Evolutionary conservation across 1,139 yeast species (phyloP).

Genomic region (Geotrichum klebahnii): DNA sequence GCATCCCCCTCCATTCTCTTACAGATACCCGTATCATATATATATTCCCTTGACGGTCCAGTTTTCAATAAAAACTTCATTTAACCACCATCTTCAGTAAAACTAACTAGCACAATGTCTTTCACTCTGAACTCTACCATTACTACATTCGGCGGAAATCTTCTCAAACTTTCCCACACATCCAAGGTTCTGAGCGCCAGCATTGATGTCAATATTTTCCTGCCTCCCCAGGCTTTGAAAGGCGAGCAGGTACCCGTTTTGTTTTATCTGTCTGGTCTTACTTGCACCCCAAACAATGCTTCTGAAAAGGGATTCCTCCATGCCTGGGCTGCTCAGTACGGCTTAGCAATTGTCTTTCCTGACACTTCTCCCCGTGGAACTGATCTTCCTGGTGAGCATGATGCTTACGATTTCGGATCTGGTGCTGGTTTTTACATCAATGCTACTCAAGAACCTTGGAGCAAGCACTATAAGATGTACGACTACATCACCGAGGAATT

Average conservation of each 20-base stretch:
- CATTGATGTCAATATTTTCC: constrained; percentile 79
- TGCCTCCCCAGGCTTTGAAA: constrained; percentile 56
- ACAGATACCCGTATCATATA: neutral
- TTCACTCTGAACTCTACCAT: constrained; percentile 57
- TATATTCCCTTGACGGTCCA: no score
- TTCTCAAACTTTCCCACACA: constrained; percentile 69
- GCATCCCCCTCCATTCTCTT: neutral
- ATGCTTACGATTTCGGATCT: constrained; percentile 82
- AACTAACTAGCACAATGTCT: constrained; percentile 1
- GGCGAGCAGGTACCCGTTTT: constrained; percentile 58
- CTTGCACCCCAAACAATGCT: constrained; percentile 92
- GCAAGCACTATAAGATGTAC: constrained; percentile 75
- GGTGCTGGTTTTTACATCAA: constrained; percentile 95
- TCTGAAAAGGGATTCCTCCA: constrained; percentile 92
- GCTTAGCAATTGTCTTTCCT: constrained; percentile 86
- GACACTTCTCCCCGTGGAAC: constrained; percentile 98
- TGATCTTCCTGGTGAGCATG: constrained; percentile 75
- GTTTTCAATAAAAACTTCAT: neutral
- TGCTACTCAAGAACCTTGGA: constrained; percentile 72
- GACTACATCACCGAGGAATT: constrained; percentile 75
- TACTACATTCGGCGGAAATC: constrained; percentile 67
- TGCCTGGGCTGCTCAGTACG: constrained; percentile 71
- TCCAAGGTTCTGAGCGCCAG: constrained; percentile 61
- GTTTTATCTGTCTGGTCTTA: constrained; percentile 79
- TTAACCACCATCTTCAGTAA: constrained; percentile 2